phyloP scores from a whole-genome alignment of 345 rosid genomes.

The Murraya paniculata region DNA sequence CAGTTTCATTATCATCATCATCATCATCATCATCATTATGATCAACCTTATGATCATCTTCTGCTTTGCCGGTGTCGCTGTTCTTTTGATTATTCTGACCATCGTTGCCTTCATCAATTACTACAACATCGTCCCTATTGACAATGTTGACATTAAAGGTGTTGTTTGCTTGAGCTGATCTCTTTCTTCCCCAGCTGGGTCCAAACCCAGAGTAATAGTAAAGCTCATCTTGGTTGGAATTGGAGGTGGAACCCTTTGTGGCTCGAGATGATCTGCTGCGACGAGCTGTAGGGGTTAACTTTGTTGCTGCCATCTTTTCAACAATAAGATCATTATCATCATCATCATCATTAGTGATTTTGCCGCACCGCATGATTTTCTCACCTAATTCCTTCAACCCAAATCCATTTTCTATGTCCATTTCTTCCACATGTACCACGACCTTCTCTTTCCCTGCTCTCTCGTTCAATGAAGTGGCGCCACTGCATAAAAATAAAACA shows the following conservation, averaged over 20 bases:
- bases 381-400: neutral
- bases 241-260: constrained; percentile 11
- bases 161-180: neutral
- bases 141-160: neutral
- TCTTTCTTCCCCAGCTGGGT: constrained; percentile 38
- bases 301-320: no score
- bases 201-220: constrained; percentile 58
- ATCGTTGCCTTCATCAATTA: constrained; percentile 13
- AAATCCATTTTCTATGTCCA: neutral
- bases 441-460: neutral
- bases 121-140: neutral
- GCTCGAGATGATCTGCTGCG: constrained; percentile 13
- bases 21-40: constrained; percentile 11
- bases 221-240: constrained; percentile 32
- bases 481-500: neutral
- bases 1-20: neutral
- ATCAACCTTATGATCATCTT: neutral
- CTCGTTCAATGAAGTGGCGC: neutral
- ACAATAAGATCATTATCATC: no score
- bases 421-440: neutral
- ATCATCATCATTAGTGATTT: neutral
- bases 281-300: neutral
- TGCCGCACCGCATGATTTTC: constrained; percentile 9
- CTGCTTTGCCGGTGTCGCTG: neutral
- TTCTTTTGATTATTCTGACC: neutral